Evolutionary conservation across 495 filamentous ascomycete species (phyloP), one percentile per base, ranked within the genome.

Genomic region (Astrothelium macrocarpum): DNA sequence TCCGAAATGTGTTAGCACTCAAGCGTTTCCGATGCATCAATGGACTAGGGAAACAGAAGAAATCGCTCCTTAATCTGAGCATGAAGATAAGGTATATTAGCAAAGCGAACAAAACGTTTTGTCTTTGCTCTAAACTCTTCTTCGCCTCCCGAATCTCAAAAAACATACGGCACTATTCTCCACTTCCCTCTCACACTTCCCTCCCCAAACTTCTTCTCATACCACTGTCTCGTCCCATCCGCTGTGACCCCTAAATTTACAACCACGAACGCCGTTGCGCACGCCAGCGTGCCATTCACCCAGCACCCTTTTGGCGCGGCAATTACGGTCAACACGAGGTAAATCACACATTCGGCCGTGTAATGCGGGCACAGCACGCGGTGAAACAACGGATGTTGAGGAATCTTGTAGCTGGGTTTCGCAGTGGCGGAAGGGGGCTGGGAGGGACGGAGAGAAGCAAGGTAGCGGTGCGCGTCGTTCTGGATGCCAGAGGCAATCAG

Each of bases 321-420:
- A 16, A 89, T 69, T 26, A 95, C 69, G 1, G 90, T 82, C 65
- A 97, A 73, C n/a, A 86, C 83, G 31, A 91, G 66, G 70, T 97
- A 97, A 63, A 96, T 84, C 1, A 89, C 59, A 69, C 90, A 91
- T 72, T 97, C 95, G 56, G 87, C 87, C 0, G 86, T 87, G 73
- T 97, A 98, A 76, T 97, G 94, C n/a, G 95, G 91, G 65, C 86
- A 95, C 11, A 96, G 76, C 20, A 93, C 67, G 32, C 70, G 75
- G 42, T 76, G 77, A 70, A 97, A 98, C 43, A 87, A 69, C 2
- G 86, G 86, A 68, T 87, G 84, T 29, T 74, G 70, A 1, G 94
- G 94, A 2, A 97, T 76, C 20, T 86, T 88, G 72, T 97, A 97
- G 66, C 90, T 12, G 23, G 26, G 12, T 56, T 26, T 49, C 36